A percentile compares a stretch with the other conserved stretches of the same genome.
These are phyloP conservation scores for Mesembryanthemum crystallinum DNA, from an alignment of 148 eudicot genomes.

Conservation along the genomic window DNA sequence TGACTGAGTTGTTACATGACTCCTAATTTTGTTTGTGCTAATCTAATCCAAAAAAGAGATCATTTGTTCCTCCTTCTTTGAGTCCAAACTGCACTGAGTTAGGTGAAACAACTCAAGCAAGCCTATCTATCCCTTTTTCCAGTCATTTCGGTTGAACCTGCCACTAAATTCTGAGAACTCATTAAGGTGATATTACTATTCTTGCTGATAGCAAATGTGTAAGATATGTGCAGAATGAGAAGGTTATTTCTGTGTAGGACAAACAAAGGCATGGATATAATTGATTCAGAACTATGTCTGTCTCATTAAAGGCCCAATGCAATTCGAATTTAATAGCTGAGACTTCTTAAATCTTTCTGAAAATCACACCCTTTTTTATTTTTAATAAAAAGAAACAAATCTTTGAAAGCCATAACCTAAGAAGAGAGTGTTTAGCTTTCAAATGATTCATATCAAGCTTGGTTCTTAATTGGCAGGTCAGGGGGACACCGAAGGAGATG, in stretches of 20 bases:
- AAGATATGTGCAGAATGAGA: not conserved
- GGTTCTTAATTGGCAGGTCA: constrained; percentile 88
- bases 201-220: not conserved
- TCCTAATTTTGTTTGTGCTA: not conserved
- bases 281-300: not conserved
- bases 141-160: not conserved
- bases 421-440: constrained; percentile 23
- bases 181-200: not conserved
- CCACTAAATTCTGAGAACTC: not conserved
- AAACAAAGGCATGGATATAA: not conserved
- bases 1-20: not conserved
- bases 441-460: constrained; percentile 49
- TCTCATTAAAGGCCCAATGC: not conserved
- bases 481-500: constrained; percentile 70
- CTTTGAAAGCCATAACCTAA: constrained; percentile 4
- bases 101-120: not conserved
- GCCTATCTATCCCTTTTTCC: not conserved
- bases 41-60: not conserved
- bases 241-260: not conserved
- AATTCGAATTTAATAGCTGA: not conserved
- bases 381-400: not conserved
- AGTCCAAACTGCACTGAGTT: not conserved
- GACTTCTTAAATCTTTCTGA: not conserved
- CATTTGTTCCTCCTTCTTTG: not conserved
- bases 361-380: not conserved